Evolutionary conservation across 192 early-diverging fungal species (phyloP).

Genomic region (Lunasporangiospora selenospora): DNA sequence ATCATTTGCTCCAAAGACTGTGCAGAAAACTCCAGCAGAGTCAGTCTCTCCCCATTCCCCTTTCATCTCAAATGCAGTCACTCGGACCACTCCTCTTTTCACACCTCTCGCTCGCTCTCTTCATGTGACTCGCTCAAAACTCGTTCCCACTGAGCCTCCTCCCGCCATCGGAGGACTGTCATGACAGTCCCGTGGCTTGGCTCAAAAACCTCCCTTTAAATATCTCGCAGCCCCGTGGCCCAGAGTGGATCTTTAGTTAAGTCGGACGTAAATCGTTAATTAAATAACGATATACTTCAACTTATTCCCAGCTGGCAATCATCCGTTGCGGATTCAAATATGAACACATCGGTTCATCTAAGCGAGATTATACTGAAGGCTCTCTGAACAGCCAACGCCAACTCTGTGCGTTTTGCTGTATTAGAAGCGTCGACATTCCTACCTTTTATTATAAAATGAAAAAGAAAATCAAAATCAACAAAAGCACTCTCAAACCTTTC

Average conservation of each 20-base stretch:
- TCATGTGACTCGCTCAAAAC: no score
- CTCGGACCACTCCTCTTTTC: no score
- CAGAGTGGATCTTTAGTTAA: slow-evolving; percentile 34
- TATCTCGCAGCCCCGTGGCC: background rate
- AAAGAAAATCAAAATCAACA: background rate
- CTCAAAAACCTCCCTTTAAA: no score
- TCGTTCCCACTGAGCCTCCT: no score
- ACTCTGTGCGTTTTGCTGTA: slow-evolving; percentile 36
- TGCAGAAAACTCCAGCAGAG: no score
- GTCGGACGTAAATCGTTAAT: slow-evolving; percentile 49
- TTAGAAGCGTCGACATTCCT: slow-evolving; percentile 50
- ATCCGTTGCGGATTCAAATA: slow-evolving; percentile 44
- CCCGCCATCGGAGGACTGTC: no score
- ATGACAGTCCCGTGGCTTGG: no score
- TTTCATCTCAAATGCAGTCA: no score
- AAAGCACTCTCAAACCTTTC: background rate
- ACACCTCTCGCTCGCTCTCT: no score
- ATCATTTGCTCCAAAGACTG: no score
- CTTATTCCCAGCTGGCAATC: slow-evolving; percentile 51
- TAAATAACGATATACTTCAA: slow-evolving; percentile 47
- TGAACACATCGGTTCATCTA: slow-evolving; percentile 49
- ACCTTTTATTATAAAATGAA: slow-evolving; percentile 2
- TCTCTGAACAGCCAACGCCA: slow-evolving; percentile 45
- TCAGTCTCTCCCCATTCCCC: no score
- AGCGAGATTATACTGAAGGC: slow-evolving; percentile 50